Base-by-base conservation (phyloP, 2,329 filamentous ascomycete genomes). In the Cercospora brassicicola region DNA sequence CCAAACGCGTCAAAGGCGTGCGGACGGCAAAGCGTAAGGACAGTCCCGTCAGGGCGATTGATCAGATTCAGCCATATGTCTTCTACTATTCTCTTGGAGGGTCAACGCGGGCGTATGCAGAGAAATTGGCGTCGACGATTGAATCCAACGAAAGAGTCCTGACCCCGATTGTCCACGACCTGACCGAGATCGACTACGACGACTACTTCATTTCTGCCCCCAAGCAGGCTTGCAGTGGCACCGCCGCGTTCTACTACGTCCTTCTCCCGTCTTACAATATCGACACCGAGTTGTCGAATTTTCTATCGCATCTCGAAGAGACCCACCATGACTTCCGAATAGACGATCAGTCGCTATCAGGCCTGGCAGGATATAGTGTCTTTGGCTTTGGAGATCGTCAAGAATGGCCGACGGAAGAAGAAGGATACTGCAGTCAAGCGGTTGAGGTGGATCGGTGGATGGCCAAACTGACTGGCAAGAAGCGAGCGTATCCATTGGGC, bases 291-390 rank as follows among this genome's bases (percentile, higher is more conserved):
- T 88, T 97, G 73, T 91, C 94, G 76, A 94, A 88, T 15, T 94
- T 98, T 78, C 83, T 98, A 26, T 89, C 92, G 71, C 93, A 97
- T 78, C 82, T 99, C 5, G 86, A 91, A 77, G 94, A 99, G 78
- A 98, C 94, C 0, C 94, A 98, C 77, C 89, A 98, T 81, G 95
- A 99, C 79, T 98, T 98, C 83, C 89, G 94, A 67, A 96, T 99
- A 72, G 94, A 98, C 75, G 97, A 93, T 0, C 90, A 91, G 0
- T 91, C 95, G 0, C 81, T 99, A 57, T 89, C 90, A 0, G 82
- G 85, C 1, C 80, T 98, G 15, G 82, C 94, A 2, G 94, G 94
- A 8, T 98, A 97, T 77, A 92, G 92, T 0, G 93, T 98, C 0
- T 98, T 98, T 82, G 95, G 95, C 0, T 91, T 97, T 76, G 94